phyloP scores from a whole-genome alignment of 306 rosid genomes.

The Lathyrus tuberosus region DNA sequence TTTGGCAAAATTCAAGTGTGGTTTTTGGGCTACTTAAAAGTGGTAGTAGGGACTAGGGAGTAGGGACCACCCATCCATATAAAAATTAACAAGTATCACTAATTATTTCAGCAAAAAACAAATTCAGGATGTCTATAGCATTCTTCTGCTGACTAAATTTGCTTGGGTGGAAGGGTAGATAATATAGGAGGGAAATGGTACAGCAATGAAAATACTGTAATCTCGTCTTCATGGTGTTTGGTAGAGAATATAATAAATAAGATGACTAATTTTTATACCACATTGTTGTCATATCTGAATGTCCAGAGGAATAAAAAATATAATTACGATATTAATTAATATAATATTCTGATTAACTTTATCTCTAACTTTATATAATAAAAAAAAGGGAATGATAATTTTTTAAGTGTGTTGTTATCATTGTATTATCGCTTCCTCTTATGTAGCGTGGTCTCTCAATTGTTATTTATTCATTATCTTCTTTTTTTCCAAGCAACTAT shows the following conservation, averaged over 20 bases:
- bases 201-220: conserved; percentile 13
- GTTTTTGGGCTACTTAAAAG: neutral
- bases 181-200: conserved; percentile 9
- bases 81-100: conserved; percentile 1
- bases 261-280: conserved; percentile 11
- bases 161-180: conserved; percentile 2
- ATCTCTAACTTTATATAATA: neutral
- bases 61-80: conserved; percentile 2
- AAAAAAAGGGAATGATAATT: conserved; percentile 6
- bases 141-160: conserved; percentile 11
- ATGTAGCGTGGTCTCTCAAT: neutral
- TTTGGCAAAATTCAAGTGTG: neutral
- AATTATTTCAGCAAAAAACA: neutral
- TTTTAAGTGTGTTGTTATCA: conserved; percentile 8
- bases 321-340: conserved; percentile 5
- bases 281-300: conserved; percentile 9
- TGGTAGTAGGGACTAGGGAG: neutral
- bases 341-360: neutral
- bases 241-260: conserved; percentile 10
- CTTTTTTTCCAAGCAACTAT: too few relatives aligned
- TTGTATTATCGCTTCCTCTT: conserved; percentile 9
- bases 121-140: neutral
- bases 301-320: conserved; percentile 8
- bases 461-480: too few relatives aligned
- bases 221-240: neutral